Conservation (phyloP, 257 asterid genomes). For the Coffea eugenioides region DNA sequence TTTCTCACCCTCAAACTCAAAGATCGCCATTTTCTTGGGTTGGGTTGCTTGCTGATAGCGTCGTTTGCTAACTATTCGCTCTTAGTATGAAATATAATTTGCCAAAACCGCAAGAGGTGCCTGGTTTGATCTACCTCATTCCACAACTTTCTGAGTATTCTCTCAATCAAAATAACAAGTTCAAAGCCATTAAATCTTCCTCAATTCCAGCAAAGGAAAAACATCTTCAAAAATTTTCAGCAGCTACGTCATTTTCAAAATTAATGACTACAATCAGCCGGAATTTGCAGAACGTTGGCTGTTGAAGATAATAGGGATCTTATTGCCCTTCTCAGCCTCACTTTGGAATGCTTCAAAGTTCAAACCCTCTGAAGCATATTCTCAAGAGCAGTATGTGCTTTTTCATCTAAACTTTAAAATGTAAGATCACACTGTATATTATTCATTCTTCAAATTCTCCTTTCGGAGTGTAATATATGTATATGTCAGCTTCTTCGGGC, state of each 20-base stretch:
- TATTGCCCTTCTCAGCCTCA: neutral
- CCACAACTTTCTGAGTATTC: neutral
- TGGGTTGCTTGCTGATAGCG: neutral
- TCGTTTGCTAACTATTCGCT: too few relatives aligned
- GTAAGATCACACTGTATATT: neutral
- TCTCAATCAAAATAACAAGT: neutral
- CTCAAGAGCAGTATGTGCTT: neutral
- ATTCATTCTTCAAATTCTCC: constrained; percentile 8
- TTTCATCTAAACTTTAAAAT: neutral
- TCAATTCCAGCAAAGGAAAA: neutral
- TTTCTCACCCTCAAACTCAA: too few relatives aligned
- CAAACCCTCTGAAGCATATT: neutral
- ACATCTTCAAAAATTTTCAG: neutral
- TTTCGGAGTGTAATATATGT: constrained; percentile 15
- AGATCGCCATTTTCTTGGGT: too few relatives aligned
- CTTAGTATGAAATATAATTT: neutral
- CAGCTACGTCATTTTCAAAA: neutral
- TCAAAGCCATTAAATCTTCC: neutral
- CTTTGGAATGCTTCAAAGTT: neutral
- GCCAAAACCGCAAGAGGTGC: neutral
- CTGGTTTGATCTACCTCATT: neutral
- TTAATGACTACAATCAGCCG: neutral
- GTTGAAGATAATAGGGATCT: neutral
- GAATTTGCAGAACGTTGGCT: too few relatives aligned
- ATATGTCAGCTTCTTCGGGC: constrained; percentile 24